These are phyloP conservation scores for Ligustrum vulgare DNA, from an alignment of 257 asterid species.

Conservation along the genomic window DNA sequence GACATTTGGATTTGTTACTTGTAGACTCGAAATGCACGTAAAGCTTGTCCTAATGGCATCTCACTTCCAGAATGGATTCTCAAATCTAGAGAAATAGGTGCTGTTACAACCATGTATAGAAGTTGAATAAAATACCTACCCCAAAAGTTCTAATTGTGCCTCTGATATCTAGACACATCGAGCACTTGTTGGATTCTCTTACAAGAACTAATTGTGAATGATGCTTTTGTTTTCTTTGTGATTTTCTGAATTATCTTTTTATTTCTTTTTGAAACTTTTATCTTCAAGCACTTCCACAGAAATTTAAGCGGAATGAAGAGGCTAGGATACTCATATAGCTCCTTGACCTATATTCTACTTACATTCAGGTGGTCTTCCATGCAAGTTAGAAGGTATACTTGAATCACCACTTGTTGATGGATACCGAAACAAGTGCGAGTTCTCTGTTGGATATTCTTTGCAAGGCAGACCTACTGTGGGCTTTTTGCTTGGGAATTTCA, in stretches of 20 bases:
- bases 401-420: slow-evolving; percentile 80
- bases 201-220: slow-evolving; percentile 10
- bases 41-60: slow-evolving; percentile 84
- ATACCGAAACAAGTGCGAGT: slow-evolving; percentile 96
- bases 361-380: slow-evolving; percentile 91
- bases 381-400: slow-evolving; percentile 81
- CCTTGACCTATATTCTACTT: slow-evolving; percentile 23
- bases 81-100: slow-evolving; percentile 91
- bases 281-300: background rate
- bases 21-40: slow-evolving; percentile 90
- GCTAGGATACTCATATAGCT: slow-evolving; percentile 10
- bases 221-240: background rate
- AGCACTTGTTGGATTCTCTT: background rate
- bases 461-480: slow-evolving; percentile 88
- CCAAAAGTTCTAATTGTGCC: slow-evolving; percentile 10
- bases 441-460: slow-evolving; percentile 88
- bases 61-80: slow-evolving; percentile 90
- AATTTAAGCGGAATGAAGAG: slow-evolving; percentile 11
- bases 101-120: slow-evolving; percentile 22
- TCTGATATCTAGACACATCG: slow-evolving; percentile 8
- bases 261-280: slow-evolving; percentile 5
- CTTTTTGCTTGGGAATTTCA: slow-evolving; percentile 92
- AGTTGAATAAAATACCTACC: slow-evolving; percentile 12
- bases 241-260: slow-evolving; percentile 5
- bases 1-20: slow-evolving; percentile 25